Percentiles rank a stretch among this genome's conserved stretches.
phyloP scores from a whole-genome alignment of 441 rosid genomes.

The Adansonia madagascariensis region DNA sequence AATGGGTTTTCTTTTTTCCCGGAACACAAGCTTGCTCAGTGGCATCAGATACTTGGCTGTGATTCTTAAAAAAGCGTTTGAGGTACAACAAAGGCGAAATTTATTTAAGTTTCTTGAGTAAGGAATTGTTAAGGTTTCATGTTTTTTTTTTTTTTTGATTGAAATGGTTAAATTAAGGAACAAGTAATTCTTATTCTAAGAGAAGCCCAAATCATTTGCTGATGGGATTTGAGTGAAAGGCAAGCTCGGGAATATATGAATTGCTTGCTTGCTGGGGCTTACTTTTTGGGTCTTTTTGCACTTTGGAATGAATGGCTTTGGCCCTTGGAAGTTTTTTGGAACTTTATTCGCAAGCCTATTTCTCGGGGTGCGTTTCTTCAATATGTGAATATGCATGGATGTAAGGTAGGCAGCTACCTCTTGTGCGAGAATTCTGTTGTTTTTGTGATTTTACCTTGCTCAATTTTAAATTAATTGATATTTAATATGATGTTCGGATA shows the following conservation, averaged over 20 bases:
- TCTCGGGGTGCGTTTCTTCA: not conserved
- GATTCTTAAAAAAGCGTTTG: not conserved
- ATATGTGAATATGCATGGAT: too few relatives aligned
- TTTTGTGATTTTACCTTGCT: too few relatives aligned
- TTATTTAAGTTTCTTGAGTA: not conserved
- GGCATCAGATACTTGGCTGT: not conserved
- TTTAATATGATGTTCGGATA: too few relatives aligned
- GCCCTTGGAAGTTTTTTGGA: not conserved
- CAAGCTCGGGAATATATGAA: not conserved
- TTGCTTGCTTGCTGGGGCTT: not conserved
- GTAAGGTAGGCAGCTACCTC: too few relatives aligned
- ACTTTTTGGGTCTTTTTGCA: not conserved
- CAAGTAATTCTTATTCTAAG: conserved; percentile 1
- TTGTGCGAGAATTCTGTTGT: too few relatives aligned
- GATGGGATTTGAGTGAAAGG: not conserved
- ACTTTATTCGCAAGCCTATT: not conserved
- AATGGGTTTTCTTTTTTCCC: too few relatives aligned
- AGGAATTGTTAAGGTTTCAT: not conserved
- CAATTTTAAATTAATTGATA: too few relatives aligned
- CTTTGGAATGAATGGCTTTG: not conserved
- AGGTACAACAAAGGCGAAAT: not conserved
- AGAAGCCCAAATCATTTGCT: not conserved
- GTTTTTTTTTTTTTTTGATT: not conserved
- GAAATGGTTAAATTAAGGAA: not conserved
- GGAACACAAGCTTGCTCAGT: not conserved